A percentile compares a stretch with the other conserved stretches of the same genome.
These are phyloP conservation scores for Salvia hispanica DNA, from an alignment of 257 asterid species.

Conservation along the genomic window DNA sequence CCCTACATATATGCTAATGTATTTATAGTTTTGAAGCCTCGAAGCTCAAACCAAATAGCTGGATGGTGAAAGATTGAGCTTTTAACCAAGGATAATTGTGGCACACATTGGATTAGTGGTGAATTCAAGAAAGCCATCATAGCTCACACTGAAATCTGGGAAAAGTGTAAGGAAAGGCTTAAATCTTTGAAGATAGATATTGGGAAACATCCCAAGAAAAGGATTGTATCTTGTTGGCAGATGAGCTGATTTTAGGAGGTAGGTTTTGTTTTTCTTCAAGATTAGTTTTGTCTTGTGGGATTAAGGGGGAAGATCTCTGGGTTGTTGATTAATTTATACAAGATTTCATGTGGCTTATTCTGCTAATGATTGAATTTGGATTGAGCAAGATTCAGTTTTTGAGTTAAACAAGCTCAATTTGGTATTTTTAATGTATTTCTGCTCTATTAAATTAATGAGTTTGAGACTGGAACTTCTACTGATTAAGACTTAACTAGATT, in stretches of 20 bases:
- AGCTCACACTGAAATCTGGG: constrained; percentile 21
- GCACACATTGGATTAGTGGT: constrained; percentile 57
- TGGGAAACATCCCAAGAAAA: constrained; percentile 26
- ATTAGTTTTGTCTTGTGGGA: constrained; percentile 21
- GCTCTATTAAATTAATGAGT: constrained; percentile 40
- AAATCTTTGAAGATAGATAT: constrained; percentile 37
- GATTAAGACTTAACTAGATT: constrained; percentile 18
- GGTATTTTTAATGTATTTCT: constrained; percentile 39
- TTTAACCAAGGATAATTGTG: constrained; percentile 35
- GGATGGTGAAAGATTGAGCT: constrained; percentile 44
- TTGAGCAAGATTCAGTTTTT: constrained; percentile 39
- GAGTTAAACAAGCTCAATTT: constrained; percentile 52
- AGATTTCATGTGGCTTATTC: constrained; percentile 52
- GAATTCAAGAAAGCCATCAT: constrained; percentile 48
- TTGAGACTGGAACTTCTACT: constrained; percentile 48
- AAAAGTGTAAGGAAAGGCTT: constrained; percentile 24
- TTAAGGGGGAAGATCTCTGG: constrained; percentile 37
- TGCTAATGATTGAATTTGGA: constrained; percentile 65
- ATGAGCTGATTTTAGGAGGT: constrained; percentile 43
- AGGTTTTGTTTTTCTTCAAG: constrained; percentile 38
- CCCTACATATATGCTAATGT: neutral
- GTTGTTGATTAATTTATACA: constrained; percentile 47
- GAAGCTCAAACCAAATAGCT: constrained; percentile 59
- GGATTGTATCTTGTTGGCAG: constrained; percentile 29
- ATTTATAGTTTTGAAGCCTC: constrained; percentile 28